A percentile compares a stretch with the other conserved stretches of the same genome.
Conservation (phyloP, 768 basidiomycete genomes). For the Lactarius indigo region DNA sequence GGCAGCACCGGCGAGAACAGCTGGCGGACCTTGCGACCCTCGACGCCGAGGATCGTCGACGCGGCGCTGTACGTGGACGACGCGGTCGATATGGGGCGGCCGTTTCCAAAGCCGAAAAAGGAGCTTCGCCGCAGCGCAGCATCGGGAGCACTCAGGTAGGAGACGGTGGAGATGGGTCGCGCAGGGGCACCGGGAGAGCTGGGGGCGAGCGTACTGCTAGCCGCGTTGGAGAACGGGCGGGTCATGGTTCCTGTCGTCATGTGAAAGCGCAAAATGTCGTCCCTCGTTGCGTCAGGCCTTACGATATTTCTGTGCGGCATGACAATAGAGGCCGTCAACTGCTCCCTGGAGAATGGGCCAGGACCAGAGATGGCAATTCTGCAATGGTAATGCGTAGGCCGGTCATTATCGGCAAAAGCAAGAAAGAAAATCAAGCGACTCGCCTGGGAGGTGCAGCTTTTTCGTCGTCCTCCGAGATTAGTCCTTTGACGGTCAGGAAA, state of each 20-base stretch:
- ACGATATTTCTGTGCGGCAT: slow-evolving; percentile 51
- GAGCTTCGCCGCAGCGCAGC: neutral
- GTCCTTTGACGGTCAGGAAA: slow-evolving; percentile 48
- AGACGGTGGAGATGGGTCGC: slow-evolving; percentile 20
- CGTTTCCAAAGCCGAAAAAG: slow-evolving; percentile 23
- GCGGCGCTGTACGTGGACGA: slow-evolving; percentile 17
- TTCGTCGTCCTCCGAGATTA: slow-evolving; percentile 37
- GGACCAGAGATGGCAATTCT: slow-evolving; percentile 12
- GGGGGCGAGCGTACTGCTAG: slow-evolving; percentile 32
- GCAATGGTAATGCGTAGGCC: neutral
- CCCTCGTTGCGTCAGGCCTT: slow-evolving; percentile 35
- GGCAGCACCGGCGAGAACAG: slow-evolving; percentile 66
- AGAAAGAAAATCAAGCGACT: neutral
- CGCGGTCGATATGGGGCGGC: slow-evolving; percentile 20
- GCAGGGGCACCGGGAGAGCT: neutral
- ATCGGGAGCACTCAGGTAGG: slow-evolving; percentile 1
- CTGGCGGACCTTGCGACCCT: slow-evolving; percentile 55
- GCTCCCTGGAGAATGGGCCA: slow-evolving; percentile 40
- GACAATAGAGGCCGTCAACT: slow-evolving; percentile 44
- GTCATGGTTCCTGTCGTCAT: slow-evolving; percentile 41
- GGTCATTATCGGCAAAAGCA: neutral
- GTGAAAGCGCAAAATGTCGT: slow-evolving; percentile 46
- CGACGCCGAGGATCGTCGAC: slow-evolving; percentile 24
- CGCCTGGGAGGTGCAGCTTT: slow-evolving; percentile 5
- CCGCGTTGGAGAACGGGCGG: slow-evolving; percentile 39